Evolutionary conservation across 208 protist genomes (phyloP), one percentile per base, ranked within the genome.

Genomic region (Tetramitus jugosus): DNA sequence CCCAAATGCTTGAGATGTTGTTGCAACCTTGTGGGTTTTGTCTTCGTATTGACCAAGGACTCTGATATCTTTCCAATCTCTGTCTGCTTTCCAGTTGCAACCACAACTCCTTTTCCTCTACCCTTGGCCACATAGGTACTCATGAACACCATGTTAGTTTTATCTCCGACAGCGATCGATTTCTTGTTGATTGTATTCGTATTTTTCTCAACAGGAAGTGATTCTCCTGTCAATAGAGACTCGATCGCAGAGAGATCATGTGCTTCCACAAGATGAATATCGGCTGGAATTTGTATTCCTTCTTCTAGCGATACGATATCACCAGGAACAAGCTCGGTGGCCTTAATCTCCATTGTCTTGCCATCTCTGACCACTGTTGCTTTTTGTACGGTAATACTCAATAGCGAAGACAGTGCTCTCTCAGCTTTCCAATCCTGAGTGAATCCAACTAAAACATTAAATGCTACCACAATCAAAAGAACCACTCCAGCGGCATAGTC

Each of bases 1-100:
- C 94, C 94, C 84, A 98, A 96, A 46, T 96, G 90, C 72, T 98
- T 94, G 52, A 99, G 87, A 78, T 97, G 95, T 31, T 93, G 71
- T 76, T 98, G 93, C n/a, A 98, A 86, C 10, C 95, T 94, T 26
- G 95, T 97, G 71, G 91, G 92, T 42, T 86, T 85, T 31, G 94
- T 88, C 52, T 92, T 87, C 62, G 91, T 90, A 76, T 94, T 85
- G 14, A 85, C 79, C 56, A 97, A 86, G 65, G 83, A 76, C 31
- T 90, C 75, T 76, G 92, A 87, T 83, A 99, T 97, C n/a, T 85
- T 81, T 45, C 95, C 96, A 52, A 98, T 93, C 81, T 96, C 91
- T 0, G 95, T 98, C 2, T 85, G 78, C 13, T 45, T 42, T 10
- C 97, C 96, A 14, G 94, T 98, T 40, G 81, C 82, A 20, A 96